Evolutionary conservation across 2,329 filamentous ascomycete species (phyloP).

Genomic region (Chaetomiaceae sp.): DNA sequence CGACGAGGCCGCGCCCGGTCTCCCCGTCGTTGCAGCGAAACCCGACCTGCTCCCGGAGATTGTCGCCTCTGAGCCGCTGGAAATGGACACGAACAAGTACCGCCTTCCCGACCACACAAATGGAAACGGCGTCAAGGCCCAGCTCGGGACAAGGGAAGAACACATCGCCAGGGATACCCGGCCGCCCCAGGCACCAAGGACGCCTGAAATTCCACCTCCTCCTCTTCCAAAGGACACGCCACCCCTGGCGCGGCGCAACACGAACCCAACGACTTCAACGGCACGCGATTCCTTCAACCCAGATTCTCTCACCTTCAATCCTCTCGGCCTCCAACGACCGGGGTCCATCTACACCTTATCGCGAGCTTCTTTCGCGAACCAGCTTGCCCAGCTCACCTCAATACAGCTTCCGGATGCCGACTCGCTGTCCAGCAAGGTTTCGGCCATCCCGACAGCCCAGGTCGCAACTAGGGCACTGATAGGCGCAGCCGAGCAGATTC

Average conservation of each 20-base stretch:
- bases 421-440: constrained; percentile 75
- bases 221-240: constrained; percentile 51
- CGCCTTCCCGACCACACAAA: constrained; percentile 65
- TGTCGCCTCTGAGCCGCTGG: constrained; percentile 44
- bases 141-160: constrained; percentile 52
- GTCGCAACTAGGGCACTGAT: constrained; percentile 79
- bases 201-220: constrained; percentile 36
- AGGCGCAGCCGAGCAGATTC: constrained; percentile 86
- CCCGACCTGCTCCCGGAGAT: constrained; percentile 48
- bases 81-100: constrained; percentile 71
- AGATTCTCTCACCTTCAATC: constrained; percentile 57
- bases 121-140: constrained; percentile 62
- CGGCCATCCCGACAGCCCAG: constrained; percentile 77
- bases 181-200: constrained; percentile 34
- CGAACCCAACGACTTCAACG: constrained; percentile 26
- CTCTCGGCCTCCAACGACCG: constrained; percentile 60
- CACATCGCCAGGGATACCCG: constrained; percentile 49
- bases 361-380: constrained; percentile 85
- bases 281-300: constrained; percentile 40
- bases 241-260: constrained; percentile 31
- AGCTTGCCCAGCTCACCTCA: constrained; percentile 86
- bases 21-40: constrained; percentile 26
- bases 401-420: constrained; percentile 83
- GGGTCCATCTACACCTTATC: constrained; percentile 93
- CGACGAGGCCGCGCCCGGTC: constrained; percentile 30